Evolutionary conservation across 1,284 basidiomycete genomes (phyloP), one percentile per base, ranked within the genome.

Genomic region (Cryptococcus sp.): DNA sequence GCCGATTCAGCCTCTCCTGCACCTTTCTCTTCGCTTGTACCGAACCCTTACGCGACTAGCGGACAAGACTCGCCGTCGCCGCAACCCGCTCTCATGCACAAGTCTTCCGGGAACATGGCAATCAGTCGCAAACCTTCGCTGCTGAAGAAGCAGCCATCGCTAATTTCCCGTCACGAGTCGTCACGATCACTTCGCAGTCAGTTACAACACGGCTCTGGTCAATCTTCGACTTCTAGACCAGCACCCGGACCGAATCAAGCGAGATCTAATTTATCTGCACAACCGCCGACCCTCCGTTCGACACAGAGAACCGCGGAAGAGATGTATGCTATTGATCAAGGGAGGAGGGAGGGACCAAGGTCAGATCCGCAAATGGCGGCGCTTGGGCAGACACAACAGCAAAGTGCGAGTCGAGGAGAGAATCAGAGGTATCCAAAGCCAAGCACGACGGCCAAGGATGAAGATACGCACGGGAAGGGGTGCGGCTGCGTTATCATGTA

Each of bases 401-500:
- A n/a, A 39, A 16, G 48, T 16, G 27, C 15, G 3, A 41, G 45
- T 19, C 47, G 35, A 40, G 19, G 30, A 16, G 25, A 20, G 25
- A 27, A 15, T 8, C 25, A n/a, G 42, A 46, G 42, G 8, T 23
- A 45, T 13, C 5, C 23, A 22, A n/a, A 16, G 38, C 13, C 23
- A 16, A 54, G 41, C 13, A 19, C 25, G 6, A 25, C 11, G 2
- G 41, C 30, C 20, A 59, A 55, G 42, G 40, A 57, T 27, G 58
- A 62, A 10, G 64, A 59, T 13, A 47, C 25, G 17, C 59, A 63
- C 46, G 57, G 60, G 3, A 66, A 63, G 20, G 64, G 64, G 2
- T 66, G 64, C 58, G 64, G 64, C 19, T 66, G 64, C 50, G 42
- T 63, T 35, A 54, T 66, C 52, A 66, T 63, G 64, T 65, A 48